Percentiles rank a stretch among this genome's conserved stretches.
Conservation (phyloP, 257 asterid species). For the Mitragyna speciosa region DNA sequence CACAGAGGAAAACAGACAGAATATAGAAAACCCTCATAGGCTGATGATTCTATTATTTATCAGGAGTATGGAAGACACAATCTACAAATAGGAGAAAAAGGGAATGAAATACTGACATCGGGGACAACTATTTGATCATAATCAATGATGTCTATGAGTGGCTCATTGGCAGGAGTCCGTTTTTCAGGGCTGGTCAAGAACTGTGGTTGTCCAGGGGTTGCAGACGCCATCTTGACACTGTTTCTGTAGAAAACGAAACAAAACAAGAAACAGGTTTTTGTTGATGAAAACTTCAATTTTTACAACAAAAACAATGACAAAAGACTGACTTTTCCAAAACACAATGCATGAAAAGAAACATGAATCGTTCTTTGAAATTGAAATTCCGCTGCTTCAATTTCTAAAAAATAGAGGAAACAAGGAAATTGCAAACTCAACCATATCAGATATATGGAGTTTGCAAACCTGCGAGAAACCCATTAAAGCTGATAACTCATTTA, state of each 20-base stretch:
- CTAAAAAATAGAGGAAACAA: too few species aligned
- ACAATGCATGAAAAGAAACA: conserved; percentile 4
- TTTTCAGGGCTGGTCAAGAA: conserved; percentile 57
- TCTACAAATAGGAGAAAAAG: not conserved
- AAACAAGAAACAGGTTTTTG: not conserved
- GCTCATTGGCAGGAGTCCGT: conserved; percentile 53
- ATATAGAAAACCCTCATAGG: not conserved
- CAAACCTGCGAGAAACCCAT: not conserved
- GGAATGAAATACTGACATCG: conserved; percentile 48
- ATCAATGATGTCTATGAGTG: conserved; percentile 72
- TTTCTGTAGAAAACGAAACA: not conserved
- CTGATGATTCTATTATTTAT: not conserved
- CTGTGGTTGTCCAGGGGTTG: conserved; percentile 52
- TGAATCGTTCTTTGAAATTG: not conserved
- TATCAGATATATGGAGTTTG: too few species aligned
- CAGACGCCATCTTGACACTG: conserved; percentile 53
- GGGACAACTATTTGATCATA: conserved; percentile 85
- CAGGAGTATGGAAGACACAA: not conserved
- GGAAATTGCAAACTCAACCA: too few species aligned
- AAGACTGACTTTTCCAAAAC: not conserved
- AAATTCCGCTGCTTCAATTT: too few species aligned
- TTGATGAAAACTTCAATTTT: not conserved
- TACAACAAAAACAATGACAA: not conserved
- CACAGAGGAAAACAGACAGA: too few species aligned
- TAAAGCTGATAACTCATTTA: not conserved